phyloP scores from a whole-genome alignment of 371 early-diverging fungal genomes.

The Dichotomocladium elegans region DNA sequence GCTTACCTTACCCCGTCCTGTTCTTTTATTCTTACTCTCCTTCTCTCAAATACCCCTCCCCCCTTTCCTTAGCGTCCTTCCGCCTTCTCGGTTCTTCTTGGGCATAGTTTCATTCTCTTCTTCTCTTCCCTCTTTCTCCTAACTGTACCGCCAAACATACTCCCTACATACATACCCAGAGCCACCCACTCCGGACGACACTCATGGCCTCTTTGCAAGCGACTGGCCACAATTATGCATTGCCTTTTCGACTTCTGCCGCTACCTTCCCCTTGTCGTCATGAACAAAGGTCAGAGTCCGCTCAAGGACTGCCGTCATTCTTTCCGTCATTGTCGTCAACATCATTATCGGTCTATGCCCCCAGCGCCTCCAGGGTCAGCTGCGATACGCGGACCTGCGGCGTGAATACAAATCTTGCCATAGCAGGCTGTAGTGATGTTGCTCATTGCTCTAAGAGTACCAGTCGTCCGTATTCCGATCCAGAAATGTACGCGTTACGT shows the following conservation, averaged over 20 bases:
- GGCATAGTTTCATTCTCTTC: not conserved
- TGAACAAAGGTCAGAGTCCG: not conserved
- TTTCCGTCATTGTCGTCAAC: not conserved
- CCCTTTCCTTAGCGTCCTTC: too few relatives aligned
- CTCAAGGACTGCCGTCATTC: not conserved
- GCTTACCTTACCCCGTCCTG: too few relatives aligned
- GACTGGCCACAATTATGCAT: not conserved
- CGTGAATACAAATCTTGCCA: not conserved
- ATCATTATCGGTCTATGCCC: not conserved
- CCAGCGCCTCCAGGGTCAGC: too few relatives aligned
- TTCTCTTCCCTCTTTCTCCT: not conserved
- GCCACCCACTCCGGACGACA: not conserved
- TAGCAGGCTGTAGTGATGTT: not conserved
- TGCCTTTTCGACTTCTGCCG: not conserved
- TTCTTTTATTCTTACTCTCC: too few relatives aligned
- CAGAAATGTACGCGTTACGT: constrained; percentile 28
- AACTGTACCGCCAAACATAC: too few relatives aligned
- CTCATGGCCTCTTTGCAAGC: not conserved
- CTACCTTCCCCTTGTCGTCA: not conserved
- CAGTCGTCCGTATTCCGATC: constrained; percentile 8
- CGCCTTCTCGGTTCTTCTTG: not conserved
- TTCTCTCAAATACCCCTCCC: too few relatives aligned
- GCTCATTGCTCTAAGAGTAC: not conserved
- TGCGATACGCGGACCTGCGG: too few relatives aligned
- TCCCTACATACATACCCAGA: not conserved